Conservation (phyloP, 2,329 filamentous ascomycete genomes). For the Talaromyces sp. region DNA sequence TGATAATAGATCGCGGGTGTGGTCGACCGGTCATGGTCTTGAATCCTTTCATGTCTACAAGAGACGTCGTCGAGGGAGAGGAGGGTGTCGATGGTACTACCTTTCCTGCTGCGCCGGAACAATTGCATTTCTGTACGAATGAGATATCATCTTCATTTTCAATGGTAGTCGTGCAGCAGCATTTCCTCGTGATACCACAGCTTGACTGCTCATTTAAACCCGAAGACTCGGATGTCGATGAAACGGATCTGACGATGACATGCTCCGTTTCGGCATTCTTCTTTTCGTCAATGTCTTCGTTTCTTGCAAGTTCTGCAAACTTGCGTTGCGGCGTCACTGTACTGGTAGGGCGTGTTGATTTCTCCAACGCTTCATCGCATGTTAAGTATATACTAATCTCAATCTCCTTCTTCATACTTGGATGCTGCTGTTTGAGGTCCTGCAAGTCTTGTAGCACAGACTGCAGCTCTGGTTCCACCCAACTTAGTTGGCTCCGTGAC, state of each 20-base stretch:
- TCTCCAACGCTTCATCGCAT: constrained; percentile 45
- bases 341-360: background rate
- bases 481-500: constrained; percentile 49
- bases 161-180: constrained; percentile 50
- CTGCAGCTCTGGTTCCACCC: constrained; percentile 52
- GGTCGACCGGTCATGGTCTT: constrained; percentile 48
- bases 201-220: constrained; percentile 13
- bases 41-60: constrained; percentile 18
- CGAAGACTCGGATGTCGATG: constrained; percentile 18
- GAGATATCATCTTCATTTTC: constrained; percentile 43
- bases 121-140: constrained; percentile 35
- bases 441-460: constrained; percentile 44
- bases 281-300: constrained; percentile 8
- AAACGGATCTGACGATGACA: constrained; percentile 24
- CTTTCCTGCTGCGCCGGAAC: constrained; percentile 27
- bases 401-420: constrained; percentile 41
- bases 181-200: constrained; percentile 34
- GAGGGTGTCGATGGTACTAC: constrained; percentile 7
- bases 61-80: constrained; percentile 12
- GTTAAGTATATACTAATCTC: constrained; percentile 55
- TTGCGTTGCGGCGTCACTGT: background rate
- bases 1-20: constrained; percentile 49
- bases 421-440: constrained; percentile 29
- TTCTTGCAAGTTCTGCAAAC: background rate
- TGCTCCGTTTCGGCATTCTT: constrained; percentile 24